phyloP scores from a whole-genome alignment of 169 alveolate genomes.

The Sarcocystis neurona region DNA sequence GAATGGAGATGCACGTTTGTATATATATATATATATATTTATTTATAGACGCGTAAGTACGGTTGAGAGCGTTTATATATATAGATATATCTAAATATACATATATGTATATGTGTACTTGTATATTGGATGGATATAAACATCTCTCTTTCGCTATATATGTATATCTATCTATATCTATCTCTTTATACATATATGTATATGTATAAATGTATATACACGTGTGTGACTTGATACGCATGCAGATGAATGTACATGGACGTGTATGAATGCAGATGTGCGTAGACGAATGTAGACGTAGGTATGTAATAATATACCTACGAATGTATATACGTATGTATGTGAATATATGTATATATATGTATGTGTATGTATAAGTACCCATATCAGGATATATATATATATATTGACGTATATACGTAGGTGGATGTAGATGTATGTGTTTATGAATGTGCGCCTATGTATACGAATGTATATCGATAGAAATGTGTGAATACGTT shows the following conservation, averaged over 20 bases:
- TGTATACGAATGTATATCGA: too few species aligned
- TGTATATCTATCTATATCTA: too few species aligned
- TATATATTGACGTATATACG: neutral
- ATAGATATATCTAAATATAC: neutral
- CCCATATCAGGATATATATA: neutral
- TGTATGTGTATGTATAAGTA: neutral
- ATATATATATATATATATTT: too few species aligned
- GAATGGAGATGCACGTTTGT: too few species aligned
- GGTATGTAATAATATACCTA: neutral
- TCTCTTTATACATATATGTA: too few species aligned
- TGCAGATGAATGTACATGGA: neutral
- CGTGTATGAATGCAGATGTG: neutral
- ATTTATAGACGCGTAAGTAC: too few species aligned
- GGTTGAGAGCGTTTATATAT: neutral
- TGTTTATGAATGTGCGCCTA: neutral
- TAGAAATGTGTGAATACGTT: too few species aligned
- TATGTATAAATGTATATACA: too few species aligned
- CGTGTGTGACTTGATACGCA: neutral
- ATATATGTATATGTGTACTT: neutral
- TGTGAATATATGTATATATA: slow-evolving; percentile 14
- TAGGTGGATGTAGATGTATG: neutral
- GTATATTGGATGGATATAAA: neutral
- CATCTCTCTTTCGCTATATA: neutral
- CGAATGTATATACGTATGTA: neutral
- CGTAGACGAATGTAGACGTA: neutral